Base-by-base conservation (phyloP, 176 grass and related monocot species). In the Ensete ventricosum region DNA sequence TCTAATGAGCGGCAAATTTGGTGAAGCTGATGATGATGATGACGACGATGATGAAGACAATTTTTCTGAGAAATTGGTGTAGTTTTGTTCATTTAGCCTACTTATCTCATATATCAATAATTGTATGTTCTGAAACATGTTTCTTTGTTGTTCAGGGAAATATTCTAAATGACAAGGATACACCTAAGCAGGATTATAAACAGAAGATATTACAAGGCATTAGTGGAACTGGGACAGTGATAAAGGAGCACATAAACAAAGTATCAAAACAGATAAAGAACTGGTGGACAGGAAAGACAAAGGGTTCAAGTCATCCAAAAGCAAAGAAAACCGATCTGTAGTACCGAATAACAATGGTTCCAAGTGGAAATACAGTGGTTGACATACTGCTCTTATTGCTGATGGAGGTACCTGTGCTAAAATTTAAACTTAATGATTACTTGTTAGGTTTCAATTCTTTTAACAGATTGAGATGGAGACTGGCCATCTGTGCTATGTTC, bases 61-160 rank as follows among this genome's bases (percentile, higher is more conserved):
- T 9, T 70, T 70, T 51, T 9, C 67, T 12, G 48, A 20, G 48
- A 70, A 70, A 70, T 50, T 70, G 67, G 67, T 70, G 2, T 8
- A 4, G 25, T 51, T 12, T 3, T 13, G 6, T 43, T 43, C 34
- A 6, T 43, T 43, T 43, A 43, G 34, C 34, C 34, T 6, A 43
- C 5, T 43, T 43, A 5, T 43, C 34, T 43, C 34, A 43, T 43
- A 43, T 43, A 6, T 0, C 34, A 43, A 43, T 8, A 59, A 9
- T 21, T 58, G 11, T 19, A 34, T 58, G 73, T 59, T 75, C 26
- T 54, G 21, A 55, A 54, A n/a, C 10, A 9, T 75, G 11, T 73
- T 26, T 22, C 19, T 43, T 75, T 58, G 7, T n/a, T 75, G 24
- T 75, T 75, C 26, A 75, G 73, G 73, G 73, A 59, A 75, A 43